Evolutionary conservation across 495 filamentous ascomycete species (phyloP).

Genomic region (Cryomyces minteri): DNA sequence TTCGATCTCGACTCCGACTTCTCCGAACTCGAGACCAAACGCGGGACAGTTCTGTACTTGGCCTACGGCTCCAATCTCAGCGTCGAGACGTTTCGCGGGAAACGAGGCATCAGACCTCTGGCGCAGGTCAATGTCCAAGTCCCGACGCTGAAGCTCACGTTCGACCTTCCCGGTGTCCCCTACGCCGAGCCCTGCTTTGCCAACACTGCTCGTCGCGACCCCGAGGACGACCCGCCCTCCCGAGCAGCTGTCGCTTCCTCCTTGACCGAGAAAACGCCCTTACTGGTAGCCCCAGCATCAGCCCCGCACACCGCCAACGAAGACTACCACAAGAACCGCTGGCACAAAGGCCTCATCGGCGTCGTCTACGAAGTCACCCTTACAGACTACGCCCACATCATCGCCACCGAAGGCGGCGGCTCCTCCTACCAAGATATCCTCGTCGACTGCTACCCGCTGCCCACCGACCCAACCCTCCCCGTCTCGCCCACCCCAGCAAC

Average conservation of each 20-base stretch:
- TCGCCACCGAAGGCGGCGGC: slow-evolving; percentile 81
- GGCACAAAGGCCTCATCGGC: slow-evolving; percentile 69
- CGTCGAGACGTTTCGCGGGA: slow-evolving; percentile 53
- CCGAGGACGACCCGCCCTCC: not conserved
- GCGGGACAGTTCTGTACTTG: slow-evolving; percentile 62
- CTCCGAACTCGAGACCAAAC: not conserved
- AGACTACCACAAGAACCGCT: slow-evolving; percentile 31
- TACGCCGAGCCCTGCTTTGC: slow-evolving; percentile 89
- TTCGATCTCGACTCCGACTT: slow-evolving; percentile 1
- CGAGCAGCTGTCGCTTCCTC: not conserved
- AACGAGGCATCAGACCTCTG: slow-evolving; percentile 59
- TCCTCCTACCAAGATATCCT: slow-evolving; percentile 64
- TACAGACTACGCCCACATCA: slow-evolving; percentile 65
- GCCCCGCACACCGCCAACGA: slow-evolving; percentile 1
- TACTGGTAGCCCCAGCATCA: slow-evolving; percentile 14
- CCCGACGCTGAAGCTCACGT: slow-evolving; percentile 56
- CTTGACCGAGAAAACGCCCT: slow-evolving; percentile 6
- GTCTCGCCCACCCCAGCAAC: slow-evolving; percentile 19
- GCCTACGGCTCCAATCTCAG: slow-evolving; percentile 89
- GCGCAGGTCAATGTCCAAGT: slow-evolving; percentile 62
- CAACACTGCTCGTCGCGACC: slow-evolving; percentile 44
- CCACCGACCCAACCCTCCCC: slow-evolving; percentile 7
- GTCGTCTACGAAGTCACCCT: slow-evolving; percentile 87
- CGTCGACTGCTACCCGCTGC: slow-evolving; percentile 52
- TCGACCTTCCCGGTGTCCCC: slow-evolving; percentile 71